These are phyloP conservation scores for Hypoxylon rickii DNA, from an alignment of 495 filamentous ascomycete species.

Conservation along the genomic window DNA sequence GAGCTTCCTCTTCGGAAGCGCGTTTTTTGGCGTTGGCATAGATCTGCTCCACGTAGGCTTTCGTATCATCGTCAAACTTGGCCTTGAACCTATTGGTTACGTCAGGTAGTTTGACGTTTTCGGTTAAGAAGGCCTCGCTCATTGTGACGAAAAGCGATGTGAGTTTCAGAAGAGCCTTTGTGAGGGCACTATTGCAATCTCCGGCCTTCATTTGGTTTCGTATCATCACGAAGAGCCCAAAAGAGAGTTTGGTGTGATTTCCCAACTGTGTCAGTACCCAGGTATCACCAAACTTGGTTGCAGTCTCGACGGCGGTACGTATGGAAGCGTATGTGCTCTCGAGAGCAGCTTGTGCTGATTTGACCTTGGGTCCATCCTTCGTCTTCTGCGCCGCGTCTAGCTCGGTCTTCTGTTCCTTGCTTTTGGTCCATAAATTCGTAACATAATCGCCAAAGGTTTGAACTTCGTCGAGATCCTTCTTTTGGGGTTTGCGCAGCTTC, in stretches of 20 bases:
- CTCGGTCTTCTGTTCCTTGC: conserved; percentile 60
- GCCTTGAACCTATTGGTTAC: conserved; percentile 66
- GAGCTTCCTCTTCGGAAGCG: conserved; percentile 49
- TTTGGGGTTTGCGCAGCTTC: conserved; percentile 57
- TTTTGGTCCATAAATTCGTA: conserved; percentile 62
- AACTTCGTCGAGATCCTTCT: conserved; percentile 65
- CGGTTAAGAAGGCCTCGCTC: conserved; percentile 40
- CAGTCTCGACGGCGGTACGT: conserved; percentile 41
- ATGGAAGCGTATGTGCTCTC: conserved; percentile 26
- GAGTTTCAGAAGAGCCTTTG: conserved; percentile 67
- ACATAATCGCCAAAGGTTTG: conserved; percentile 50
- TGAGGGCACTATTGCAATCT: conserved; percentile 66
- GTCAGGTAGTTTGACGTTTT: conserved; percentile 70
- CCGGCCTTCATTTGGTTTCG: conserved; percentile 66
- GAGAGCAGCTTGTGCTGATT: conserved; percentile 24
- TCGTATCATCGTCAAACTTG: conserved; percentile 66
- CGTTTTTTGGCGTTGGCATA: conserved; percentile 58
- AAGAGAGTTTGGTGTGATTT: conserved; percentile 44
- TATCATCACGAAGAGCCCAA: conserved; percentile 65
- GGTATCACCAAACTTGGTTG: conserved; percentile 33
- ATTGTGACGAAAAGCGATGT: conserved; percentile 60
- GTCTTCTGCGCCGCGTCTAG: conserved; percentile 54
- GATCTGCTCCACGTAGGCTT: conserved; percentile 46
- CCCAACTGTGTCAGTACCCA: conserved; percentile 28
- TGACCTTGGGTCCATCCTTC: conserved; percentile 42